Evolutionary conservation across 495 filamentous ascomycete species (phyloP), one percentile per base, ranked within the genome.

Genomic region (Neurospora africana): DNA sequence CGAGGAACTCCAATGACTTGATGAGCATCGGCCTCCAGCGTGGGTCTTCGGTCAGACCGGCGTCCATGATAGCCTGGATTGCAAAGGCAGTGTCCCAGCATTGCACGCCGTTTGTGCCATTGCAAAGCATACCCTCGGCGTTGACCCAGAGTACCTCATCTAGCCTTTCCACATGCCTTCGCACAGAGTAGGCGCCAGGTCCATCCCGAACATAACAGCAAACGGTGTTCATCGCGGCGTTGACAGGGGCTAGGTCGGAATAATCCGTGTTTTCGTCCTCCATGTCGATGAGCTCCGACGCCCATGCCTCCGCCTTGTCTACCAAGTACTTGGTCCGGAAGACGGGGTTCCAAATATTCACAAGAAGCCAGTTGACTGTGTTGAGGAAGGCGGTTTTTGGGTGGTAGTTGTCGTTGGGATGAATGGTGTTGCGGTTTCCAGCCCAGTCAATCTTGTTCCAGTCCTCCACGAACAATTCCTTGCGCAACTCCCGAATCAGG

Each of bases 51-150:
- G 92, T 91, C 68, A 98, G 86, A 0, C 93, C 93, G 44, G 92
- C 90, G 71, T 92, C 92, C 71, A 91, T 85, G 37, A 92, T 86
- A 10, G 90, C 89, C 79, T 97, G 94, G 30, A 97, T 93, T 47
- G 91, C 81, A 77, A 97, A 98, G 1, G 92, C 86, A 0, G 95
- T 99, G 78, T 99, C 95, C 95, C 95, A 99, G 58, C 89, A 91
- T 81, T 99, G 95, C 17, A 97, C 93, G 19, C 95, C 95, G 76
- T 99, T 98, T 40, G 95, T 99, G 40, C 95, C 95, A 79, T 98
- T 98, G 80, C 90, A 90, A 23, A 98, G 84, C 92, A 99, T 93
- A 35, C 95, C 95, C 79, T 98, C 95, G 47, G 87, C 73, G 47
- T 95, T 97, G 71, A 98, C 84, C 96, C 96, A 99, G 73, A 98